A percentile compares a stretch with the other conserved stretches of the same genome.
Conservation (phyloP, 306 rosid species). For the Vachellia pachyceras region DNA sequence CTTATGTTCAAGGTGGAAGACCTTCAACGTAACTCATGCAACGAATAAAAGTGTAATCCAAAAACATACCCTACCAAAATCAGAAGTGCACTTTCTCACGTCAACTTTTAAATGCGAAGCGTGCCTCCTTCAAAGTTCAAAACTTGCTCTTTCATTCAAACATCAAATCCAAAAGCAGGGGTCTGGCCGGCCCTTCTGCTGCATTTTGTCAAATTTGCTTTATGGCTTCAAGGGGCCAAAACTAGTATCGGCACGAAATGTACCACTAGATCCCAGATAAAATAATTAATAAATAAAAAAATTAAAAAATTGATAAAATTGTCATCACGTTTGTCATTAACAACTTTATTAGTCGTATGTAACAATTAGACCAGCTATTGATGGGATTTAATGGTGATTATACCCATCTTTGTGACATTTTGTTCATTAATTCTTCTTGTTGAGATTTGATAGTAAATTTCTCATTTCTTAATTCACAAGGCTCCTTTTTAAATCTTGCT, state of each 20-base stretch:
- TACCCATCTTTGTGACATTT: background rate
- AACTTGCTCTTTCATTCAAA: background rate
- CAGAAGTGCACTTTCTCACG: background rate
- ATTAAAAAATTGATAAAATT: too few species aligned
- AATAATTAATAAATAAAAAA: too few species aligned
- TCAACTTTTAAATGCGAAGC: background rate
- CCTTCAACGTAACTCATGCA: conserved; percentile 51
- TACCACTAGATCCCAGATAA: too few species aligned
- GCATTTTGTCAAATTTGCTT: background rate
- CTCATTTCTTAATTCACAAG: conserved; percentile 47
- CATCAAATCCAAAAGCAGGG: background rate
- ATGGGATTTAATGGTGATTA: too few species aligned
- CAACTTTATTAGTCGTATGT: too few species aligned
- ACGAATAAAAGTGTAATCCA: background rate
- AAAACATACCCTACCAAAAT: background rate
- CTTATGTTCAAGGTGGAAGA: conserved; percentile 36
- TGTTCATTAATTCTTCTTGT: too few species aligned
- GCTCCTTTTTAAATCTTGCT: background rate
- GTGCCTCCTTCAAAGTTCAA: background rate
- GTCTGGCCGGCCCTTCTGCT: background rate
- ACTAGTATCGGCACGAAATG: too few species aligned
- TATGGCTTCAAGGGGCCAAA: background rate
- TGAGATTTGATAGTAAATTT: too few species aligned
- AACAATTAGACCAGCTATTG: too few species aligned
- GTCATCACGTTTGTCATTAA: too few species aligned